Conservation (phyloP, 768 basidiomycete species). For the Hypholoma fasciculare region DNA sequence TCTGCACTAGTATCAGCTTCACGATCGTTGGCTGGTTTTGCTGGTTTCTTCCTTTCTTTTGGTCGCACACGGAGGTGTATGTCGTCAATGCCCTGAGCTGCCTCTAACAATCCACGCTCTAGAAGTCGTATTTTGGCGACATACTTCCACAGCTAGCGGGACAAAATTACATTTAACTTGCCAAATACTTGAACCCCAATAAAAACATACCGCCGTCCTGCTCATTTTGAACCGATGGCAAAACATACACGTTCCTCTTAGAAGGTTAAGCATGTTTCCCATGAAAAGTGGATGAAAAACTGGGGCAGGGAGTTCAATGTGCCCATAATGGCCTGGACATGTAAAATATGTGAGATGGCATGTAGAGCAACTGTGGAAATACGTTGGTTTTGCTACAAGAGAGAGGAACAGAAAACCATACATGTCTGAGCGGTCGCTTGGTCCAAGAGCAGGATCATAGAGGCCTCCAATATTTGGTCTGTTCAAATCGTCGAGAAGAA, state of each 20-base stretch:
- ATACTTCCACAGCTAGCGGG: conserved; percentile 71
- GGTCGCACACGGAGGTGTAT: conserved; percentile 45
- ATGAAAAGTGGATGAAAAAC: conserved; percentile 98
- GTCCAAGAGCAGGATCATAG: conserved; percentile 95
- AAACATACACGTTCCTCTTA: conserved; percentile 89
- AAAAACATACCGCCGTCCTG: conserved; percentile 58
- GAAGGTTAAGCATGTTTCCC: conserved; percentile 82
- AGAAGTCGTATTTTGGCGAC: conserved; percentile 84
- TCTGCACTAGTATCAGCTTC: conserved; percentile 31
- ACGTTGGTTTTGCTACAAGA: conserved; percentile 11
- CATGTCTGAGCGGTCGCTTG: conserved; percentile 88
- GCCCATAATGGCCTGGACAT: conserved; percentile 98
- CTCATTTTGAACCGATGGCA: conserved; percentile 91
- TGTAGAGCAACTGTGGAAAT: conserved; percentile 75
- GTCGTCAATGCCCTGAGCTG: conserved; percentile 75
- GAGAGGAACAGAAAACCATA: conserved; percentile 40
- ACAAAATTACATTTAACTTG: conserved; percentile 1
- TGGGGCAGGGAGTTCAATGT: conserved; percentile 93
- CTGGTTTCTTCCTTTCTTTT: conserved; percentile 26
- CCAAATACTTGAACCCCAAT: conserved; percentile 4
- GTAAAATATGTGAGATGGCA: conserved; percentile 91
- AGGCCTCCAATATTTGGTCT: conserved; percentile 89
- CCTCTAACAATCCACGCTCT: conserved; percentile 86
- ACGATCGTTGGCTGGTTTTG: conserved; percentile 33
- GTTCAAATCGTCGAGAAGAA: conserved; percentile 91